These are phyloP conservation scores for Strobilomyces dryophilus DNA, from an alignment of 768 basidiomycete species.

Conservation along the genomic window DNA sequence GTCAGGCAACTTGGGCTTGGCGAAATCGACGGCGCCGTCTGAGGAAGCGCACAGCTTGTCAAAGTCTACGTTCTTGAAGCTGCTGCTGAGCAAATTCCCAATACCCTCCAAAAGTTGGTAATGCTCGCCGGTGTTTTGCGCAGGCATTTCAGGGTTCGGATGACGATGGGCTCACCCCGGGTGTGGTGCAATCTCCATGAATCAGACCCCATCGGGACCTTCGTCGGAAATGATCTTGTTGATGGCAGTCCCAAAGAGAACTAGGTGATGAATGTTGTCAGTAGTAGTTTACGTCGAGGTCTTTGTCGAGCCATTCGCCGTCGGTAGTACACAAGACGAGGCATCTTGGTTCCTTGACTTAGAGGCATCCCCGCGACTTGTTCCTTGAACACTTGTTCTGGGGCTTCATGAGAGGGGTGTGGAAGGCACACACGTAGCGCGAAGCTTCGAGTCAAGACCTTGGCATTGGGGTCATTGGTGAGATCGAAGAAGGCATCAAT, in stretches of 20 bases:
- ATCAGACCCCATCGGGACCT: conserved; percentile 24
- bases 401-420: conserved; percentile 33
- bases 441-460: conserved; percentile 29
- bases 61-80: conserved; percentile 29
- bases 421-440: conserved; percentile 33
- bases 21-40: conserved; percentile 17
- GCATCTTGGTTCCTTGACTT: conserved; percentile 16
- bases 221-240: conserved; percentile 29
- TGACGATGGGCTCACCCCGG: conserved; percentile 32
- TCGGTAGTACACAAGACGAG: conserved; percentile 35
- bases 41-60: conserved; percentile 25
- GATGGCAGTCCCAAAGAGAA: conserved; percentile 32
- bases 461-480: conserved; percentile 24
- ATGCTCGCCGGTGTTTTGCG: conserved; percentile 32
- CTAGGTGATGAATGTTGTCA: conserved; percentile 35
- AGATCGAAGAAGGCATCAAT: conserved; percentile 27
- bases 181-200: conserved; percentile 33
- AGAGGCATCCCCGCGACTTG: conserved; percentile 16
- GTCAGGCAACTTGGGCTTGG: conserved; percentile 25
- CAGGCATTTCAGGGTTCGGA: conserved; percentile 27
- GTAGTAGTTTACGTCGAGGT: conserved; percentile 27
- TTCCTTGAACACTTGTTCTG: conserved; percentile 30
- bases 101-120: conserved; percentile 31
- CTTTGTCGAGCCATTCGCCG: conserved; percentile 30
- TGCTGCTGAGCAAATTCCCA: conserved; percentile 27